A percentile compares a stretch with the other conserved stretches of the same genome.
Evolutionary conservation across 306 rosid genomes (phyloP).

Genomic region (Nissolia schottii): DNA sequence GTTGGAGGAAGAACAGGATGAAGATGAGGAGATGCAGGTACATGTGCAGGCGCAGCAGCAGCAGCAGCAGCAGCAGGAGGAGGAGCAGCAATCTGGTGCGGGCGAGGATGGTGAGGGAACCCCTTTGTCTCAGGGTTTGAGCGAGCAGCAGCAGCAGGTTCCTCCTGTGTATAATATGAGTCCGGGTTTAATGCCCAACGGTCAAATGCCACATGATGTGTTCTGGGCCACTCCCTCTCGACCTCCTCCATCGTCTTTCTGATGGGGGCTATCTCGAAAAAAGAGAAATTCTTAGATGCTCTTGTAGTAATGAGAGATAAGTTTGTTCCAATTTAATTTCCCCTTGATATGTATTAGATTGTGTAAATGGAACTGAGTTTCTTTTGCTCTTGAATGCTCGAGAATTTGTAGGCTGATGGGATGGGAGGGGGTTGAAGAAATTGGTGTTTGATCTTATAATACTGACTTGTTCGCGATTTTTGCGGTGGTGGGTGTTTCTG

Average conservation of each 20-base stretch:
- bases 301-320: too few relatives aligned
- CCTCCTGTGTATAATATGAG: slow-evolving; percentile 48
- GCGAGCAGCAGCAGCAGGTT: slow-evolving; percentile 24
- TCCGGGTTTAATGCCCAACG: slow-evolving; percentile 45
- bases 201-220: slow-evolving; percentile 49
- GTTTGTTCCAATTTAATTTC: too few relatives aligned
- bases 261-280: background rate
- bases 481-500: too few relatives aligned
- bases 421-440: background rate
- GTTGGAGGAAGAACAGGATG: slow-evolving; percentile 46
- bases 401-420: too few relatives aligned
- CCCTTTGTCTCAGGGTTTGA: slow-evolving; percentile 38
- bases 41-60: slow-evolving; percentile 14
- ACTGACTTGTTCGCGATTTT: too few relatives aligned
- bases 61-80: slow-evolving; percentile 12
- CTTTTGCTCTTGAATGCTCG: too few relatives aligned
- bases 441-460: background rate
- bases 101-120: slow-evolving; percentile 26
- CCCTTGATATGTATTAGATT: too few relatives aligned
- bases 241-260: slow-evolving; percentile 55
- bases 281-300: background rate
- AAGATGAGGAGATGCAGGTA: slow-evolving; percentile 40
- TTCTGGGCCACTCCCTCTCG: slow-evolving; percentile 54
- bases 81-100: slow-evolving; percentile 33
- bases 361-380: too few relatives aligned